A percentile compares a stretch with the other conserved stretches of the same genome.
phyloP scores from a whole-genome alignment of 1,284 basidiomycete species.

The Boletellus deceptivus region DNA sequence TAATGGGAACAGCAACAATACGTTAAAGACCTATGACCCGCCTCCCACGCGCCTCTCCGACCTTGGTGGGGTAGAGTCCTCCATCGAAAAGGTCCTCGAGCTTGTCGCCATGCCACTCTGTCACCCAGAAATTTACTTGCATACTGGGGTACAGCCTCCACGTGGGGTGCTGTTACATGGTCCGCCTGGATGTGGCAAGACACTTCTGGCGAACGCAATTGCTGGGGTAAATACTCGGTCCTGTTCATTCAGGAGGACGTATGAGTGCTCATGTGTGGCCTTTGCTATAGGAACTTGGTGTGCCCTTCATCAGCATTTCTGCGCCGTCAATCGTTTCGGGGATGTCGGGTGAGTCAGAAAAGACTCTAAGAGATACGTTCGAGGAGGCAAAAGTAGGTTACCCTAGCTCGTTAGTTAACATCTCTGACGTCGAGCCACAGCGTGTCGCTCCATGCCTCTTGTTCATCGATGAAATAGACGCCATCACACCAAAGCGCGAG shows the following conservation, averaged over 20 bases:
- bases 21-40: constrained; percentile 57
- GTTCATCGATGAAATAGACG: constrained; percentile 98
- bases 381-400: constrained; percentile 81
- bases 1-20: not conserved
- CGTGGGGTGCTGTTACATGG: constrained; percentile 94
- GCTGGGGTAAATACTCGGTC: constrained; percentile 70
- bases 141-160: constrained; percentile 91
- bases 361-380: constrained; percentile 93
- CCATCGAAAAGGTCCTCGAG: constrained; percentile 91
- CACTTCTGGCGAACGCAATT: constrained; percentile 86
- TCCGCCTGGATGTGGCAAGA: constrained; percentile 97
- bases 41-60: constrained; percentile 76
- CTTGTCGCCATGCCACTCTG: constrained; percentile 92
- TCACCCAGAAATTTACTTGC: constrained; percentile 93
- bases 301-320: constrained; percentile 92
- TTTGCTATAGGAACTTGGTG: constrained; percentile 69
- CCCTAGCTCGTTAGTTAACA: not conserved
- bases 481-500: constrained; percentile 96
- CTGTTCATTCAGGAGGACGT: not conserved
- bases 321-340: constrained; percentile 95
- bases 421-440: constrained; percentile 38
- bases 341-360: constrained; percentile 98
- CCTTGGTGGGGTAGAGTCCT: constrained; percentile 84
- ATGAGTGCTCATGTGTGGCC: constrained; percentile 8
- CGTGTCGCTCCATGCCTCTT: constrained; percentile 85